Evolutionary conservation across 352 stramenopile genomes (phyloP).

Genomic region (Globisporangium recalcitrans): DNA sequence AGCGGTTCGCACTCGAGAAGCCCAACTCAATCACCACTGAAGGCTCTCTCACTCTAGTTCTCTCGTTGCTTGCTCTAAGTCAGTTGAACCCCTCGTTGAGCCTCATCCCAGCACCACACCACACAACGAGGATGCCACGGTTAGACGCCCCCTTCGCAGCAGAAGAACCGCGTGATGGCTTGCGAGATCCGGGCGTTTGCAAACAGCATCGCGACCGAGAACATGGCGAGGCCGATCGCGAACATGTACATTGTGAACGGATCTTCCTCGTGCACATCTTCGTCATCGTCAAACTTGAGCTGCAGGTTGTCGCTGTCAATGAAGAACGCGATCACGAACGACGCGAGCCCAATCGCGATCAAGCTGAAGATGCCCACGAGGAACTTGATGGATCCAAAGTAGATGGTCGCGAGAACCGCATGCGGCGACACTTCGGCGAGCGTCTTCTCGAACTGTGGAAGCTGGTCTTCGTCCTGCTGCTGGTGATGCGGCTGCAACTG

Average conservation of each 20-base stretch:
- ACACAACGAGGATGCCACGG: neutral
- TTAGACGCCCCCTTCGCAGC: slow-evolving; percentile 27
- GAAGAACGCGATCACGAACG: slow-evolving; percentile 29
- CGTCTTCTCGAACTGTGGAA: slow-evolving; percentile 33
- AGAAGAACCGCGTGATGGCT: slow-evolving; percentile 51
- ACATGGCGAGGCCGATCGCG: slow-evolving; percentile 24
- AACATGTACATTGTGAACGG: slow-evolving; percentile 28
- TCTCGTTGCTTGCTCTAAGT: neutral
- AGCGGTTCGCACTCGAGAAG: neutral
- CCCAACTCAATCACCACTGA: neutral
- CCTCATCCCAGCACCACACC: slow-evolving; percentile 1
- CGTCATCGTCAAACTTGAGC: slow-evolving; percentile 19
- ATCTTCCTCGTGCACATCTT: slow-evolving; percentile 8
- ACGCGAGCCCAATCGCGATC: slow-evolving; percentile 25
- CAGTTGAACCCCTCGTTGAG: neutral
- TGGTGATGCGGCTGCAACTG: slow-evolving; percentile 11
- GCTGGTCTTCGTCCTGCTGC: slow-evolving; percentile 13
- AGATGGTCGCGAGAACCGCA: slow-evolving; percentile 34
- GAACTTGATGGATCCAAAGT: slow-evolving; percentile 49
- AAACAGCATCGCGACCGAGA: slow-evolving; percentile 35
- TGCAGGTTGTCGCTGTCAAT: slow-evolving; percentile 23
- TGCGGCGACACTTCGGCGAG: slow-evolving; percentile 31
- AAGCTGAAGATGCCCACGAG: slow-evolving; percentile 30
- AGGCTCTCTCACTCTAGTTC: slow-evolving; percentile 1
- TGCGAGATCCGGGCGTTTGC: slow-evolving; percentile 36